phyloP scores from a whole-genome alignment of 2,329 filamentous ascomycete species.

The Venturia effusa region DNA sequence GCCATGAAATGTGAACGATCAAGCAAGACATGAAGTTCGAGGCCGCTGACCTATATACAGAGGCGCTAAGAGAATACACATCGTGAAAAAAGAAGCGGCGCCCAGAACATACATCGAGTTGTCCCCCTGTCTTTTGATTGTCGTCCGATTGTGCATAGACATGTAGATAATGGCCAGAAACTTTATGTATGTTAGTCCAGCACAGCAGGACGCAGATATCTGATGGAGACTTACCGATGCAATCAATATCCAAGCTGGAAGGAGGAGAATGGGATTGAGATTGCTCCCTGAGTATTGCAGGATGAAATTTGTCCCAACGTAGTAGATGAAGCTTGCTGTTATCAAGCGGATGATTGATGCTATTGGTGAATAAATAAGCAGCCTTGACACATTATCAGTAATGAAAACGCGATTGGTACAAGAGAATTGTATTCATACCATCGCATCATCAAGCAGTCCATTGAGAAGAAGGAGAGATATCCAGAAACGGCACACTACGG shows the following conservation, averaged over 20 bases:
- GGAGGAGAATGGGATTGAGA: not conserved
- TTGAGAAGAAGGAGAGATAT: constrained; percentile 11
- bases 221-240: not conserved
- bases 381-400: not conserved
- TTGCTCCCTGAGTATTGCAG: constrained; percentile 5
- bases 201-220: not conserved
- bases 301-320: constrained; percentile 9
- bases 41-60: not conserved
- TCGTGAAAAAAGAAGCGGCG: constrained; percentile 7
- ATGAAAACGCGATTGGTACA: not conserved
- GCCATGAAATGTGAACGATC: not conserved
- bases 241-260: constrained; percentile 10
- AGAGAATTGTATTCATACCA: not conserved
- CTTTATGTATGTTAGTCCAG: not conserved
- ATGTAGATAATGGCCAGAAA: constrained; percentile 5
- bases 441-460: constrained; percentile 11
- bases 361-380: constrained; percentile 9
- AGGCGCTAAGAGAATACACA: constrained; percentile 7
- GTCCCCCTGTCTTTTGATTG: constrained; percentile 7
- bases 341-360: constrained; percentile 11
- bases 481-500: constrained; percentile 10
- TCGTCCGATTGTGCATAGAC: constrained; percentile 7
- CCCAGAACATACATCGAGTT: constrained; percentile 6
- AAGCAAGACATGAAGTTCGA: not conserved
- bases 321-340: constrained; percentile 11